Evolutionary conservation across 1,284 basidiomycete species (phyloP).

Genomic region (Tranzscheliella williamsii): DNA sequence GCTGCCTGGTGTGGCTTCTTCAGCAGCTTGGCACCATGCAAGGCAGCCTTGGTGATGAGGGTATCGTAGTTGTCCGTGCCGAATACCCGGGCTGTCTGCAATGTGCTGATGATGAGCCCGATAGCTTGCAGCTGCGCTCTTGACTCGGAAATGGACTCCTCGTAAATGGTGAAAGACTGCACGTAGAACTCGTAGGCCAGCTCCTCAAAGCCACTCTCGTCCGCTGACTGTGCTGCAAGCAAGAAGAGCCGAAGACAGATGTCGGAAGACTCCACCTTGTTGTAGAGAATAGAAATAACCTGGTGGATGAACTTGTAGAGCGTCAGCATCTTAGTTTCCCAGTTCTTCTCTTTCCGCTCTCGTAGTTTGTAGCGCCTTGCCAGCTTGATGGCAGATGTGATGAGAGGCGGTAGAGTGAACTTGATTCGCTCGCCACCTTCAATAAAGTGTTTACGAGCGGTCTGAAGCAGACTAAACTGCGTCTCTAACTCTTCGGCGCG

Average conservation of each 20-base stretch:
- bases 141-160: constrained; percentile 58
- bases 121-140: constrained; percentile 57
- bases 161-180: constrained; percentile 59
- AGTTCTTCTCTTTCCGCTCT: constrained; percentile 40
- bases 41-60: constrained; percentile 57
- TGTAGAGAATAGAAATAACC: constrained; percentile 56
- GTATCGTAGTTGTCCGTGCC: constrained; percentile 57
- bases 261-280: constrained; percentile 57
- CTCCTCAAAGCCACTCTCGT: constrained; percentile 58
- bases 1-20: constrained; percentile 60
- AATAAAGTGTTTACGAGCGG: constrained; percentile 53
- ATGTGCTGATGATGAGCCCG: constrained; percentile 52
- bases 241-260: constrained; percentile 54
- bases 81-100: constrained; percentile 54
- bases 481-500: constrained; percentile 51
- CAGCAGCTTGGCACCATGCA: constrained; percentile 57
- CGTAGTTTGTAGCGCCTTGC: constrained; percentile 56
- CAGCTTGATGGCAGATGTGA: constrained; percentile 51
- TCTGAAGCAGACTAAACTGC: constrained; percentile 56
- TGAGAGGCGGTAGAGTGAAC: constrained; percentile 55
- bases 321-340: constrained; percentile 56
- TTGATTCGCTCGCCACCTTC: constrained; percentile 57
- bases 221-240: constrained; percentile 56
- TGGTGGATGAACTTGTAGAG: constrained; percentile 59
- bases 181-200: constrained; percentile 59